Evolutionary conservation across 495 filamentous ascomycete species (phyloP), one percentile per base, ranked within the genome.

Genomic region (Bryoglossum gracile): DNA sequence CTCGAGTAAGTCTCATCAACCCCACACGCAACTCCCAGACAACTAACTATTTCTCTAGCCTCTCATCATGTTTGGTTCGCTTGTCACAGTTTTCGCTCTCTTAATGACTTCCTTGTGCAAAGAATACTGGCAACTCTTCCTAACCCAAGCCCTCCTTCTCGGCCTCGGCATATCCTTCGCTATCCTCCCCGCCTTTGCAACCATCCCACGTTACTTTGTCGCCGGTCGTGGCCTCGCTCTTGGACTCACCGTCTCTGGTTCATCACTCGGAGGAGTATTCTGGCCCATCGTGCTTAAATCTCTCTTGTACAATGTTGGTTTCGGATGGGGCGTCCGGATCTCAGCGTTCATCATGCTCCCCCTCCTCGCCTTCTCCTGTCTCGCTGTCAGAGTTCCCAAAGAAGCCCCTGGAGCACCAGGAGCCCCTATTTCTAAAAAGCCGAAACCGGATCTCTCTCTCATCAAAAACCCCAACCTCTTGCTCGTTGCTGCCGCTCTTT

Each of bases 161-260:
- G 87, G 88, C 0, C 55, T 92, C 26, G 85, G 83, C 2, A 80
- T 77, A 38, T 86, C 86, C 0, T 68, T 87, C n/a, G 70, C 87
- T 54, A 89, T 87, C 59, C 77, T 75, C 40, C 86, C 84, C 0
- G 71, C 75, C 0, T 62, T 89, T 33, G 73, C 83, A 0, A 58
- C 89, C 3, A 67, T 86, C 19, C 74, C 83, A 4, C 59, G 57
- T 3, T 51, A 53, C 34, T 68, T 66, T 25, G 16, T 35, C 1
- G 18, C n/a, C 14, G 2, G 21, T 19, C 73, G 83, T 11, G 83
- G 73, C 17, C 68, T 82, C 4, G 84, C 87, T 1, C 65, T 86
- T n/a, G 86, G 86, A 0, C 64, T 89, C 44, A 75, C 76, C 46
- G 73, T 78, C 1, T 67, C 78, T 2, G 86, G 85, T 1, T 80